These are phyloP conservation scores for Fraxinus excelsior DNA, from an alignment of 257 asterid genomes.

Conservation along the genomic window DNA sequence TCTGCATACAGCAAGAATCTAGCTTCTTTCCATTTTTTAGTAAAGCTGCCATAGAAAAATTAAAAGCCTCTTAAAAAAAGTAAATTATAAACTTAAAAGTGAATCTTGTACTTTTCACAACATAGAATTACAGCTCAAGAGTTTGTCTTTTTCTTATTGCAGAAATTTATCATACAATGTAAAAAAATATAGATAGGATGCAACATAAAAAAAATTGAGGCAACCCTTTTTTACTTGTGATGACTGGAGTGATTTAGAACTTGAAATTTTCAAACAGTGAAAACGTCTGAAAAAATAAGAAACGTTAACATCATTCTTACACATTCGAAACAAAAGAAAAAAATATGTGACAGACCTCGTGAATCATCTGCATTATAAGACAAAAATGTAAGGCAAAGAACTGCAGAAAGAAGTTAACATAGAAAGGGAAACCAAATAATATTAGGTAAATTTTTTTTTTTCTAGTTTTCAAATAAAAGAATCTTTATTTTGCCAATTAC, in stretches of 20 bases:
- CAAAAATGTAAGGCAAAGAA: conserved; percentile 26
- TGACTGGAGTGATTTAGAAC: background rate
- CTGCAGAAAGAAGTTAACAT: background rate
- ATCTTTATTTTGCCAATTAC: background rate
- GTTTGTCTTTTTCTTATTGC: background rate
- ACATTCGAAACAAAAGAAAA: background rate
- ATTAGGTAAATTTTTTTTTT: background rate
- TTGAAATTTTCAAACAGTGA: background rate
- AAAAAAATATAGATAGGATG: conserved; percentile 18
- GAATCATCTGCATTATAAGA: conserved; percentile 28
- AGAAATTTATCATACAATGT: conserved; percentile 14
- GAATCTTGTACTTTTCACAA: conserved; percentile 21
- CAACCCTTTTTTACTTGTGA: background rate
- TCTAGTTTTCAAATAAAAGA: background rate
- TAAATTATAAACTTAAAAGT: conserved; percentile 25
- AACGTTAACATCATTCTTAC: background rate
- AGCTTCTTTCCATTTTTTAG: conserved; percentile 3
- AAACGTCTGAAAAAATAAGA: background rate
- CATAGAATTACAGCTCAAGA: conserved; percentile 22
- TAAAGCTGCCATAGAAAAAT: conserved; percentile 6
- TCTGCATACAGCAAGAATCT: conserved; percentile 11
- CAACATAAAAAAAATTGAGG: conserved; percentile 6
- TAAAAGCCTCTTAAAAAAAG: background rate
- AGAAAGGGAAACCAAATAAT: background rate
- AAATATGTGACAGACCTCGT: conserved; percentile 24